A percentile compares a stretch with the other conserved stretches of the same genome.
phyloP scores from a whole-genome alignment of 2,329 filamentous ascomycete genomes.

The Talaromyces sp. region DNA sequence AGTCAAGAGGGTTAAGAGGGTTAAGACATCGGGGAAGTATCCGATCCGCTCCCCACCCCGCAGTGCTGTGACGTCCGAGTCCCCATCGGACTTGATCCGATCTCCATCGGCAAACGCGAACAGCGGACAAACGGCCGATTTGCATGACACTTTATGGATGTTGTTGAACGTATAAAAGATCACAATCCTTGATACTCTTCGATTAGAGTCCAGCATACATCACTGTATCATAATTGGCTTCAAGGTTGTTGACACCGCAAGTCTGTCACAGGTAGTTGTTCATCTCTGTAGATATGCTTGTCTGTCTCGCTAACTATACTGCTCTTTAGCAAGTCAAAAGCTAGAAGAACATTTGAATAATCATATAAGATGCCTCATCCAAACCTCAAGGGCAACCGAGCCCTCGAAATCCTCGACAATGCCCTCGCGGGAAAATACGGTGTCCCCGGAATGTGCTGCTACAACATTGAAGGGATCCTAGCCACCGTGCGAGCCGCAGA shows the following conservation, averaged over 20 bases:
- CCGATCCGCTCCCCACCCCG: conserved; percentile 1
- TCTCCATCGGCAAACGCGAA: neutral
- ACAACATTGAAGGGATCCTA: conserved; percentile 67
- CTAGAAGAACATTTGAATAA: too few species aligned
- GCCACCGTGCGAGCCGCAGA: conserved; percentile 65
- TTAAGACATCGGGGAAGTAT: conserved; percentile 4
- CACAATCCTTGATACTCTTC: neutral
- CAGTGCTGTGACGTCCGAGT: neutral
- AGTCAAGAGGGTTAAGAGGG: too few species aligned
- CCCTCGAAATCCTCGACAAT: conserved; percentile 53
- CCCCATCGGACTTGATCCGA: conserved; percentile 13
- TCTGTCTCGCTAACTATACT: neutral
- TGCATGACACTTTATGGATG: neutral
- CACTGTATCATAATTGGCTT: neutral
- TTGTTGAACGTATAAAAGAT: neutral
- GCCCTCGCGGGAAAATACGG: conserved; percentile 54
- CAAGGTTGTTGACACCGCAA: neutral
- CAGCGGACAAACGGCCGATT: conserved; percentile 2
- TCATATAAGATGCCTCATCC: conserved; percentile 29
- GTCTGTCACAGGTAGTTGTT: neutral
- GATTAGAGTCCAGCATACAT: neutral
- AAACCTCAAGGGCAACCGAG: conserved; percentile 46
- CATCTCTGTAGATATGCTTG: neutral
- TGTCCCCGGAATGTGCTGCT: conserved; percentile 58
- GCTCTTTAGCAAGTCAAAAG: neutral